Evolutionary conservation across 2,329 filamentous ascomycete species (phyloP).

Genomic region (Paracorniculantispora psalliotae): DNA sequence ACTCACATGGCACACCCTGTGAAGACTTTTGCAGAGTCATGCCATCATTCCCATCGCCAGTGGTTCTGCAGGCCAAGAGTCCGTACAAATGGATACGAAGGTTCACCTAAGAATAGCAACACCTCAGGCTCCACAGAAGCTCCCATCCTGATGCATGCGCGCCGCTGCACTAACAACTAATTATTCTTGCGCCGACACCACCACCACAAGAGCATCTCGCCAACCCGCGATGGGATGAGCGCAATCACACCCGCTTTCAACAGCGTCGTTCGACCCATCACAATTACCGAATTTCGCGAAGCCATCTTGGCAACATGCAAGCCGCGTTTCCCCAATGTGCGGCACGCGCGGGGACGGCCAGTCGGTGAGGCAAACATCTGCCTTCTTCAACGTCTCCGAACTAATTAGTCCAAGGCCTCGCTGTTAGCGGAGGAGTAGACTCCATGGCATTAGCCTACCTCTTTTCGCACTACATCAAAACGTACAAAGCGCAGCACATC

Average conservation of each 20-base stretch:
- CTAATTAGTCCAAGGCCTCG: conserved; percentile 51
- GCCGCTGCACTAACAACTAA: not conserved
- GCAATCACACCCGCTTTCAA: conserved; percentile 30
- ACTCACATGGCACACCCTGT: too few species aligned
- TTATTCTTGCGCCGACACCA: not conserved
- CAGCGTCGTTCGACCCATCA: conserved; percentile 33
- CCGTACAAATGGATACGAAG: not conserved
- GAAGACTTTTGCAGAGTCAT: too few species aligned
- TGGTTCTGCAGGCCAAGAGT: too few species aligned
- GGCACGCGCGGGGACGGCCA: conserved; percentile 29
- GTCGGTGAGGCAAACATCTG: conserved; percentile 35
- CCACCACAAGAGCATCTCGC: not conserved
- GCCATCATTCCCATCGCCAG: too few species aligned
- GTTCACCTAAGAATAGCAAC: not conserved
- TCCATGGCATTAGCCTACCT: conserved; percentile 93
- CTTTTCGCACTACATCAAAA: conserved; percentile 46
- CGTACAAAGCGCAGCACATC: conserved; percentile 32
- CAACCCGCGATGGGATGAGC: conserved; percentile 28
- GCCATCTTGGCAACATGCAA: conserved; percentile 45
- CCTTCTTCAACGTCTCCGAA: not conserved
- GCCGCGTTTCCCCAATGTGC: conserved; percentile 43
- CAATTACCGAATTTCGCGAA: conserved; percentile 36
- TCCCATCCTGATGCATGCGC: not conserved
- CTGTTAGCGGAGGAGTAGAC: conserved; percentile 88
- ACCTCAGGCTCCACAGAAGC: conserved; percentile 2